Evolutionary conservation across 208 protist genomes (phyloP).

Genomic region (Trypanosoma grayi): DNA sequence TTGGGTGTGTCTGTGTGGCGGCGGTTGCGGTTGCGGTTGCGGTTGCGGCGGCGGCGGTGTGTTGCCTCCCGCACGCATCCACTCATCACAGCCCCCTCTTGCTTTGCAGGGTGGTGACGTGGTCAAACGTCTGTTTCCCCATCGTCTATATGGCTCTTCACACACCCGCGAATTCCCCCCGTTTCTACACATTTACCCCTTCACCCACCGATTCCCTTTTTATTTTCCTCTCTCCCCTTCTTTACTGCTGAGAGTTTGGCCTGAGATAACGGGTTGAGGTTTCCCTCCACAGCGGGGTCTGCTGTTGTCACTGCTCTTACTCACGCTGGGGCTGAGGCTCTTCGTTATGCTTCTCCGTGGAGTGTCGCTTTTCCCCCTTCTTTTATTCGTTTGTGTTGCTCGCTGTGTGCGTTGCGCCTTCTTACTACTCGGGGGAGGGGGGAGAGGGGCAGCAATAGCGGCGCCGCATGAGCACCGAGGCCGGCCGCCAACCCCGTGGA

Average conservation of each 20-base stretch:
- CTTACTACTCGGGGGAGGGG: neutral
- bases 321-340: too few relatives aligned
- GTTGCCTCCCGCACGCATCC: neutral
- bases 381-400: slow-evolving; percentile 4
- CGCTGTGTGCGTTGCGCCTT: neutral
- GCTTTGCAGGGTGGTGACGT: neutral
- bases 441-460: neutral
- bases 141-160: too few relatives aligned
- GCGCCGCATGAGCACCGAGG: neutral
- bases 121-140: too few relatives aligned
- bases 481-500: neutral
- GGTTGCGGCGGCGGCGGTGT: neutral
- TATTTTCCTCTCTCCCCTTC: too few relatives aligned
- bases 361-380: slow-evolving; percentile 3
- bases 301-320: too few relatives aligned
- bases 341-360: too few relatives aligned
- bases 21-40: neutral
- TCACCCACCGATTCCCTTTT: too few relatives aligned
- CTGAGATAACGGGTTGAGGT: too few relatives aligned
- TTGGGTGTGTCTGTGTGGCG: neutral
- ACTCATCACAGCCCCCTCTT: neutral
- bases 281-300: too few relatives aligned
- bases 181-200: too few relatives aligned
- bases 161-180: too few relatives aligned
- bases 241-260: too few relatives aligned